Base-by-base conservation (phyloP, 164 flowering plant genomes). In the Dillenia turbinata region DNA sequence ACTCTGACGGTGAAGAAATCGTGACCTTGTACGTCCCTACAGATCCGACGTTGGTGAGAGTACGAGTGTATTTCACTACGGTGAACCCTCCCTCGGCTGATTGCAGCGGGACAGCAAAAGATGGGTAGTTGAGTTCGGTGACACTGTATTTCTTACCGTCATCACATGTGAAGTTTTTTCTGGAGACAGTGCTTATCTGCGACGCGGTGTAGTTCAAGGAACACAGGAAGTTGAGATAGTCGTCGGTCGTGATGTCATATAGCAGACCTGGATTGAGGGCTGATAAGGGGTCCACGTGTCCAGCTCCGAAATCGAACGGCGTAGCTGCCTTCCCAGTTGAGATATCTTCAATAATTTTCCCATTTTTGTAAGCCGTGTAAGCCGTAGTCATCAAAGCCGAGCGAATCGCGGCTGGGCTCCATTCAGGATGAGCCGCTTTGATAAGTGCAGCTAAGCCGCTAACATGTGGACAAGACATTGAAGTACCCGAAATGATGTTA, bases 41-140 rank as follows among this genome's bases (percentile, higher is more conserved):
- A 2, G 71, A 50, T 8, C 95, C 98, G 13, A 89, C 91, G 44
- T 92, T 92, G 2, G 95, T 89, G 33, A 92, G 67, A 2, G 87
- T 88, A 65, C 96, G 80, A 0, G 79, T 76, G 54, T 83, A 75
- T 67, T 65, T 84, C 8, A 78, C 73, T 0, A 69, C 70, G 17
- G 47, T 73, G 5, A 69, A 11, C 13, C 26, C 64, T 8, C 47
- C 64, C 15, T 61, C n/a, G 9, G 17, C 24, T 40, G 64, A 61
- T 26, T 22, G 1, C 16, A 13, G 62, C 44, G 5, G 52, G 2
- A 62, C 62, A 1, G 71, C 50, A 54, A 68, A 68, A 22, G 71
- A 68, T 9, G 76, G 76, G 44, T 73, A 73, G 47, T 68, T 68
- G 40, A 68, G 55, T 48, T 68, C 62, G n/a, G 56, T 52, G 0